phyloP scores from a whole-genome alignment of 129 eudicot genomes.

The Daucus carota region DH1_v3.0 NC_030385.2:34367501-34368000 shows the following conservation, averaged over 20 bases:
- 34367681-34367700: slow-evolving; percentile 34
- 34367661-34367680: slow-evolving; percentile 62
- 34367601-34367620: slow-evolving; percentile 65
- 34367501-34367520: slow-evolving; percentile 82
- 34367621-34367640: slow-evolving; percentile 72
- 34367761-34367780: slow-evolving; percentile 43
- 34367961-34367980: slow-evolving; percentile 80
- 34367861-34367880: slow-evolving; percentile 62
- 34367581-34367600: slow-evolving; percentile 80
- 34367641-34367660: slow-evolving; percentile 62
- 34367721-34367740: slow-evolving; percentile 20
- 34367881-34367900: slow-evolving; percentile 91
- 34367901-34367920: slow-evolving; percentile 37
- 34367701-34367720: slow-evolving; percentile 25
- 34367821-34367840: slow-evolving; percentile 34
- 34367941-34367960: slow-evolving; percentile 88
- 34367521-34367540: slow-evolving; percentile 93
- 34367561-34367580: slow-evolving; percentile 72
- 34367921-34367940: slow-evolving; percentile 64
- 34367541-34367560: slow-evolving; percentile 93
- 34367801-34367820: slow-evolving; percentile 24
- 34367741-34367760: slow-evolving; percentile 19
- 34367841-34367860: slow-evolving; percentile 23
- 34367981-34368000: slow-evolving; percentile 78
- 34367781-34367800: slow-evolving; percentile 23